These are phyloP conservation scores for Gnaphalium uliginosum DNA, from an alignment of 129 eudicot genomes.

Conservation along the genomic window DNA sequence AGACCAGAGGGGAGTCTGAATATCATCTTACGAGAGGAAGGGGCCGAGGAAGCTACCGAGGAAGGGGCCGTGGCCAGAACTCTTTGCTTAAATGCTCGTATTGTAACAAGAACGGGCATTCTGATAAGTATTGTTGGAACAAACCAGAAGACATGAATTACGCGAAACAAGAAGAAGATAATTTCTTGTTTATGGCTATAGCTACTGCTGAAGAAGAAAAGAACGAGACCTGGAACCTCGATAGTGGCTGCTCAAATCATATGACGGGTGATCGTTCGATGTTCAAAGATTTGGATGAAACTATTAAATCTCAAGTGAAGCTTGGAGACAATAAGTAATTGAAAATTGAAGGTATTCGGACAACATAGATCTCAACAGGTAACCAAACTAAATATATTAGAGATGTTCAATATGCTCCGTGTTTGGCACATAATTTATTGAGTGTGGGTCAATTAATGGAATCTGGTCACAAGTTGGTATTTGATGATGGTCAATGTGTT, in stretches of 20 bases:
- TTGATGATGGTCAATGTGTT: not conserved
- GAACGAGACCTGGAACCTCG: not conserved
- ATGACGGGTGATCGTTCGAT: not conserved
- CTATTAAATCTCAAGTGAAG: not conserved
- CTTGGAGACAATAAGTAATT: not conserved
- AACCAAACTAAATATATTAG: not conserved
- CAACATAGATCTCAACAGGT: not conserved
- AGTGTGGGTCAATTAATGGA: not conserved
- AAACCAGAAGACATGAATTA: constrained; percentile 4
- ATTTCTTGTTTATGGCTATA: constrained; percentile 14
- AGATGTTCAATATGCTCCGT: not conserved
- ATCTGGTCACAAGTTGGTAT: not conserved
- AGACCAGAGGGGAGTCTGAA: not conserved
- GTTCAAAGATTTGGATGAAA: not conserved
- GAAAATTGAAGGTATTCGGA: not conserved
- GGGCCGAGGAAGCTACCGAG: constrained; percentile 5
- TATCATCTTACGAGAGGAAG: constrained; percentile 15
- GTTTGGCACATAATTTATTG: not conserved
- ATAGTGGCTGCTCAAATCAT: not conserved
- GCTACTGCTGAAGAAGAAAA: not conserved
- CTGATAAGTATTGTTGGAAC: constrained; percentile 4
- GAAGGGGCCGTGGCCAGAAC: constrained; percentile 14
- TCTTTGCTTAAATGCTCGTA: not conserved
- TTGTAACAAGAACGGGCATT: constrained; percentile 3
- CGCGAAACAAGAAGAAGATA: constrained; percentile 8